A percentile compares a stretch with the other conserved stretches of the same genome.
Conservation (phyloP, 805 yeast species). For the Candida alai region DNA sequence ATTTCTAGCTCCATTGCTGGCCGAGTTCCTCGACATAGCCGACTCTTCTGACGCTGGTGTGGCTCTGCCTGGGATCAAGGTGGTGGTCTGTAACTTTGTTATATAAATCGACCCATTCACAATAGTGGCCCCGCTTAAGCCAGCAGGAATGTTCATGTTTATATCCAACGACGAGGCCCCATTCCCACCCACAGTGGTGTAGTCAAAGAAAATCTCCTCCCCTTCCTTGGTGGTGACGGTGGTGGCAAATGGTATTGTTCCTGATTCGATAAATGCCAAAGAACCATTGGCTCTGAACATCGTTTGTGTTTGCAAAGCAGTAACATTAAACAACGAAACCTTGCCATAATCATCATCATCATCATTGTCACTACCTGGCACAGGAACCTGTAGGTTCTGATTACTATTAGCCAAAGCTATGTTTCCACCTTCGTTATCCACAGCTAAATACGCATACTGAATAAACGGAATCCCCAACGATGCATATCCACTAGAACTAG, state of each 20-base stretch:
- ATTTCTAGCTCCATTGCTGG: not conserved
- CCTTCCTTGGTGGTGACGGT: slow-evolving; percentile 1
- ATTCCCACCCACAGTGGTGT: too few species aligned
- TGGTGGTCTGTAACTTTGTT: slow-evolving; percentile 12
- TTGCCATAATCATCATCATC: slow-evolving; percentile 7
- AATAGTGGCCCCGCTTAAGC: slow-evolving; percentile 23
- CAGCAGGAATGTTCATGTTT: slow-evolving; percentile 18
- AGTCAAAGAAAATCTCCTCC: not conserved
- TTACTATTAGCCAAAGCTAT: slow-evolving; percentile 57
- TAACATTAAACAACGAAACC: not conserved
- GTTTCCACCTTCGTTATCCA: slow-evolving; percentile 53
- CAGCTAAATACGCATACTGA: slow-evolving; percentile 51
- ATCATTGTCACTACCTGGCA: not conserved
- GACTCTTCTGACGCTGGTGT: slow-evolving; percentile 10
- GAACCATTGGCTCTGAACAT: slow-evolving; percentile 11
- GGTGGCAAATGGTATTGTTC: slow-evolving; percentile 51
- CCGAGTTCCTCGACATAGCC: slow-evolving; percentile 6
- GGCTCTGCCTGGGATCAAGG: slow-evolving; percentile 9
- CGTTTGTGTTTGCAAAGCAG: too few species aligned
- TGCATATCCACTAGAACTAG: slow-evolving; percentile 44
- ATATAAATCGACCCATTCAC: slow-evolving; percentile 27
- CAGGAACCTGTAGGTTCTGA: slow-evolving; percentile 10
- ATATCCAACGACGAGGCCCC: too few species aligned
- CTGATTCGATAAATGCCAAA: slow-evolving; percentile 32
- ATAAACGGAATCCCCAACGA: slow-evolving; percentile 59